phyloP scores from a whole-genome alignment of 2,329 filamentous ascomycete genomes.

The Hymenoscyphus scutula region DNA sequence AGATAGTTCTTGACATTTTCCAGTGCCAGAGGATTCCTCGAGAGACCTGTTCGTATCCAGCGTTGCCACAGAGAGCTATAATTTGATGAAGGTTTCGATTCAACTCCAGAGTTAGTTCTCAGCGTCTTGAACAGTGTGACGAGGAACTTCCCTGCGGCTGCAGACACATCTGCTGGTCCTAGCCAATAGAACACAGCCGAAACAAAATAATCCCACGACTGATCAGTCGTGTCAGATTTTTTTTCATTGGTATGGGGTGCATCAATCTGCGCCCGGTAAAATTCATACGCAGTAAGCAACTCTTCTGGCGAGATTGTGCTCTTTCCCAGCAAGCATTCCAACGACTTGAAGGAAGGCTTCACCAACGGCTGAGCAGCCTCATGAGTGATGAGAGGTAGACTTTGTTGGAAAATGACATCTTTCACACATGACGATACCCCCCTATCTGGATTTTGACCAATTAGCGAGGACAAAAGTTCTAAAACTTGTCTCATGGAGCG shows the following conservation, averaged over 20 bases:
- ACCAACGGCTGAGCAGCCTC: slow-evolving; percentile 61
- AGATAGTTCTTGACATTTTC: slow-evolving; percentile 65
- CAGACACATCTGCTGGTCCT: slow-evolving; percentile 55
- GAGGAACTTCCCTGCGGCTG: slow-evolving; percentile 59
- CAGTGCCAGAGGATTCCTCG: slow-evolving; percentile 49
- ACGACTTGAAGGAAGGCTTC: slow-evolving; percentile 66
- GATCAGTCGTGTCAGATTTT: neutral
- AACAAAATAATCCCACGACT: slow-evolving; percentile 50
- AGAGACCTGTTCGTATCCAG: slow-evolving; percentile 54
- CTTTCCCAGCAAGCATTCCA: slow-evolving; percentile 66
- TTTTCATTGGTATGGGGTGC: neutral
- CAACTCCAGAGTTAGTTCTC: slow-evolving; percentile 27
- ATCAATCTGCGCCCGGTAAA: neutral
- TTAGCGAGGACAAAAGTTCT: slow-evolving; percentile 53
- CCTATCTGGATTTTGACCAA: slow-evolving; percentile 48
- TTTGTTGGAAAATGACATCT: slow-evolving; percentile 46
- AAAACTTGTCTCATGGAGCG: slow-evolving; percentile 62
- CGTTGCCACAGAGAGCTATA: slow-evolving; percentile 46
- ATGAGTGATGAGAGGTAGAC: slow-evolving; percentile 58
- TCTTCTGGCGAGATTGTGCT: slow-evolving; percentile 45
- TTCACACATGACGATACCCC: slow-evolving; percentile 44
- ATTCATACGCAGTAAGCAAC: slow-evolving; percentile 22
- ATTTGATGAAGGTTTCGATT: slow-evolving; percentile 39
- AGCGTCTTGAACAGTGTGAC: slow-evolving; percentile 54
- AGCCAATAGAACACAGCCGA: slow-evolving; percentile 54